Evolutionary conservation across 768 basidiomycete genomes (phyloP).

Genomic region (Boletus subparvulus): DNA sequence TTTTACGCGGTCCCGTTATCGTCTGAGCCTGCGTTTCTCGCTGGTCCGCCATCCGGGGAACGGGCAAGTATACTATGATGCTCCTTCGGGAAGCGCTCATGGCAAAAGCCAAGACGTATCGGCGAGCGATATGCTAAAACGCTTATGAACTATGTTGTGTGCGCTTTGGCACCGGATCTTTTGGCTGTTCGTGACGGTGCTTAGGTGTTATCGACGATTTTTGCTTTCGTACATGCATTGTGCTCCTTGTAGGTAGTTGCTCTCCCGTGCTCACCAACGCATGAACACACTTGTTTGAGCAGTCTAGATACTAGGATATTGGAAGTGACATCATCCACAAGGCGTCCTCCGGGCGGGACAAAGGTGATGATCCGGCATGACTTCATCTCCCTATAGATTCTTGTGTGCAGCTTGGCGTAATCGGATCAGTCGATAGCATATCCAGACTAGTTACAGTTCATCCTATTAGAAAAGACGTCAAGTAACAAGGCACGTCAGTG

Average conservation of each 20-base stretch:
- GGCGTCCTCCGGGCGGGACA: too few relatives aligned
- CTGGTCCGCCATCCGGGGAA: constrained; percentile 47
- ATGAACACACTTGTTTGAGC: neutral
- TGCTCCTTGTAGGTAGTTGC: neutral
- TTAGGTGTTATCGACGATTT: neutral
- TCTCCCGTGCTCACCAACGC: neutral
- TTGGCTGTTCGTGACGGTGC: neutral
- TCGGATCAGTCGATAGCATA: neutral
- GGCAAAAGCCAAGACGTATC: constrained; percentile 24
- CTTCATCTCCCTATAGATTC: neutral
- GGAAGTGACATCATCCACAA: neutral
- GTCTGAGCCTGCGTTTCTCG: constrained; percentile 24
- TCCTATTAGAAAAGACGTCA: neutral
- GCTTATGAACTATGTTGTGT: constrained; percentile 14
- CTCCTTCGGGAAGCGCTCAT: constrained; percentile 10
- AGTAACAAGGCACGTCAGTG: too few relatives aligned
- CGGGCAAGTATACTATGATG: constrained; percentile 22
- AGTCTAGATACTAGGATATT: neutral
- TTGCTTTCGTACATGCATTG: neutral
- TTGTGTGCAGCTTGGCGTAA: neutral
- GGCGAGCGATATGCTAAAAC: constrained; percentile 41
- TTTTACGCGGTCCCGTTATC: constrained; percentile 45
- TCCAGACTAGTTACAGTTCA: neutral
- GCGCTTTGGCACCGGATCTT: neutral
- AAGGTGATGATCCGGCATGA: neutral